Conservation (phyloP, 2,329 filamentous ascomycete species). For the Tympanopsis confertula region DNA sequence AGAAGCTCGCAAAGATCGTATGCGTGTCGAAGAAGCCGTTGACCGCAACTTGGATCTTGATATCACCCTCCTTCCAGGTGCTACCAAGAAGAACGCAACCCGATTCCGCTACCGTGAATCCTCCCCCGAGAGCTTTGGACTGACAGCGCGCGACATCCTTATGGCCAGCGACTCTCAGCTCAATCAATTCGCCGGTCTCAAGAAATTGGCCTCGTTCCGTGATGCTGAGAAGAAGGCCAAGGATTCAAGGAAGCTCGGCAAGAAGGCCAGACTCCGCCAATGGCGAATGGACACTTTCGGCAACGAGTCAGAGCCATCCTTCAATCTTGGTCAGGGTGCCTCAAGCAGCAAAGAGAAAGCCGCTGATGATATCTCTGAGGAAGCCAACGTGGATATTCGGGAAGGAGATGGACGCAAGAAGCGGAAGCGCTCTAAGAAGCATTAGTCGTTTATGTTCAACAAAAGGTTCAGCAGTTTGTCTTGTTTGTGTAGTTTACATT, state of each 20-base stretch:
- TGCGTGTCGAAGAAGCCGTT: slow-evolving; percentile 54
- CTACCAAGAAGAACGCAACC: slow-evolving; percentile 33
- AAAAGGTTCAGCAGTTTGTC: no score
- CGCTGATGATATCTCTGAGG: slow-evolving; percentile 8
- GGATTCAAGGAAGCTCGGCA: slow-evolving; percentile 57
- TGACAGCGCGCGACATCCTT: slow-evolving; percentile 58
- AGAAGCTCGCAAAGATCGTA: slow-evolving; percentile 48
- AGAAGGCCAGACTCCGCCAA: slow-evolving; percentile 57
- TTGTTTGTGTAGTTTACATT: no score
- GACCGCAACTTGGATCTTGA: slow-evolving; percentile 51
- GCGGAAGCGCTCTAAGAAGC: slow-evolving; percentile 17
- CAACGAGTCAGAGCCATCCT: slow-evolving; percentile 7
- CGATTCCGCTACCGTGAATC: slow-evolving; percentile 63
- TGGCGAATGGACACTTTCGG: slow-evolving; percentile 36
- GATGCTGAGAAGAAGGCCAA: slow-evolving; percentile 57
- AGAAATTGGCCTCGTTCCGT: slow-evolving; percentile 60
- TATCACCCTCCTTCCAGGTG: slow-evolving; percentile 27
- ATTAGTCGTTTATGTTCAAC: not conserved
- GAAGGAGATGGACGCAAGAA: slow-evolving; percentile 14
- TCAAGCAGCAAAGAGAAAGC: slow-evolving; percentile 7
- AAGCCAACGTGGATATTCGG: slow-evolving; percentile 11
- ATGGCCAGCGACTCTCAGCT: slow-evolving; percentile 53
- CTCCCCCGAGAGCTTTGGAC: slow-evolving; percentile 56
- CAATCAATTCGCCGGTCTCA: slow-evolving; percentile 60
- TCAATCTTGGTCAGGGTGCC: slow-evolving; percentile 15